Percentiles rank a stretch among this genome's conserved stretches.
phyloP scores from a whole-genome alignment of 2,329 filamentous ascomycete species.

The Ceratocystis eucalypticola region DNA sequence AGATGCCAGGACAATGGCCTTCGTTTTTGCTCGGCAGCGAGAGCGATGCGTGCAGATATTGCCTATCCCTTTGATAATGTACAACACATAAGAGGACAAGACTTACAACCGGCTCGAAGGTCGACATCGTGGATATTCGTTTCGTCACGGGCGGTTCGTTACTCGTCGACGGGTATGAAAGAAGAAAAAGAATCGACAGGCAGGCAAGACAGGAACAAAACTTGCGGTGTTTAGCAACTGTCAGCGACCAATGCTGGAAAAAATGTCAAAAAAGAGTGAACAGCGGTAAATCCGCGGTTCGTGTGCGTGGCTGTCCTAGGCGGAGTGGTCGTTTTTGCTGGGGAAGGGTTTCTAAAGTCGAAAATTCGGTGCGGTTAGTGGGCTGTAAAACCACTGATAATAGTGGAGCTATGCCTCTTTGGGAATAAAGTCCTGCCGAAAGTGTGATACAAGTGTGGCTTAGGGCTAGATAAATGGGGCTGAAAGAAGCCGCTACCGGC shows the following conservation, averaged over 20 bases:
- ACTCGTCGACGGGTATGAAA: conserved; percentile 25
- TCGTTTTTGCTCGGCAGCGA: not conserved
- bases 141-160: conserved; percentile 25
- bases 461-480: conserved; percentile 16
- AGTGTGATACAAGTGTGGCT: conserved; percentile 16
- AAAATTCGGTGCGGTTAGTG: conserved; percentile 15
- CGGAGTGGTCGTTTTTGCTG: conserved; percentile 13
- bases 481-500: not conserved
- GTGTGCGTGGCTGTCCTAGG: conserved; percentile 17
- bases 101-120: conserved; percentile 60
- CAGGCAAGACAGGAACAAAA: conserved; percentile 17
- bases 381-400: conserved; percentile 2
- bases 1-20: not conserved
- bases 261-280: conserved; percentile 17
- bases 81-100: conserved; percentile 20
- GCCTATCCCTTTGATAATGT: not conserved
- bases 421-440: not conserved
- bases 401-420: conserved; percentile 8
- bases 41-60: conserved; percentile 13
- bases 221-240: conserved; percentile 16
- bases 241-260: conserved; percentile 13
- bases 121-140: conserved; percentile 45
- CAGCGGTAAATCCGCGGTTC: conserved; percentile 16
- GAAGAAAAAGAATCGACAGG: conserved; percentile 24
- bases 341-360: conserved; percentile 10